Conservation (phyloP, 345 rosid genomes). For the Sonneratia alba region DNA sequence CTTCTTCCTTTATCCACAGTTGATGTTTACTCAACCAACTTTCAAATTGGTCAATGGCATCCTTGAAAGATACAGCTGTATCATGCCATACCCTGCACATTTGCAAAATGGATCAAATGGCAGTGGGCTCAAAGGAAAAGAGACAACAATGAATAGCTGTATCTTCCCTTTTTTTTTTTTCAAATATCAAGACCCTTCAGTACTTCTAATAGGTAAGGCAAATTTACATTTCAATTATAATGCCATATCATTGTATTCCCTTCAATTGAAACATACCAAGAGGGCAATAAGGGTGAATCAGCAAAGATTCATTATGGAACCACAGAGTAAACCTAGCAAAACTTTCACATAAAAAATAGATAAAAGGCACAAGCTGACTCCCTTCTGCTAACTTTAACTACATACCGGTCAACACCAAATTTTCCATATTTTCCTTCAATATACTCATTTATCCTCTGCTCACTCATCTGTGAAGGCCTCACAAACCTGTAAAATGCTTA, state of each 20-base stretch:
- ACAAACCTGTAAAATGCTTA: slow-evolving; percentile 56
- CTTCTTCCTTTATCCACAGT: slow-evolving; percentile 46
- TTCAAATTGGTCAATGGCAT: slow-evolving; percentile 73
- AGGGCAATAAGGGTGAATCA: background rate
- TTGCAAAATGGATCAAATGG: background rate
- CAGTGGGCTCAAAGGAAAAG: background rate
- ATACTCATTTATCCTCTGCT: slow-evolving; percentile 58
- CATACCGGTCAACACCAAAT: slow-evolving; percentile 85
- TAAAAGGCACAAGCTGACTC: background rate
- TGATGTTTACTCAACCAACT: slow-evolving; percentile 59
- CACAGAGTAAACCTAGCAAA: background rate
- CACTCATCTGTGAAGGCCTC: slow-evolving; percentile 72
- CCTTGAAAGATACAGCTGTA: slow-evolving; percentile 74
- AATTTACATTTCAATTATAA: background rate
- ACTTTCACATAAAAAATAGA: background rate
- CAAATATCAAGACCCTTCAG: too few relatives aligned
- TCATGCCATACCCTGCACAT: slow-evolving; percentile 88
- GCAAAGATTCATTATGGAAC: background rate
- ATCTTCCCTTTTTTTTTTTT: background rate
- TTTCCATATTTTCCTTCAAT: slow-evolving; percentile 81
- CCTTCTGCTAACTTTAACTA: background rate
- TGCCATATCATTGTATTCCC: background rate
- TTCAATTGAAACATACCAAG: background rate
- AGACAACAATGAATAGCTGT: background rate
- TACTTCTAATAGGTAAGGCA: too few relatives aligned